Evolutionary conservation across 2,329 filamentous ascomycete species (phyloP).

Genomic region (Diaporthe caulivora): DNA sequence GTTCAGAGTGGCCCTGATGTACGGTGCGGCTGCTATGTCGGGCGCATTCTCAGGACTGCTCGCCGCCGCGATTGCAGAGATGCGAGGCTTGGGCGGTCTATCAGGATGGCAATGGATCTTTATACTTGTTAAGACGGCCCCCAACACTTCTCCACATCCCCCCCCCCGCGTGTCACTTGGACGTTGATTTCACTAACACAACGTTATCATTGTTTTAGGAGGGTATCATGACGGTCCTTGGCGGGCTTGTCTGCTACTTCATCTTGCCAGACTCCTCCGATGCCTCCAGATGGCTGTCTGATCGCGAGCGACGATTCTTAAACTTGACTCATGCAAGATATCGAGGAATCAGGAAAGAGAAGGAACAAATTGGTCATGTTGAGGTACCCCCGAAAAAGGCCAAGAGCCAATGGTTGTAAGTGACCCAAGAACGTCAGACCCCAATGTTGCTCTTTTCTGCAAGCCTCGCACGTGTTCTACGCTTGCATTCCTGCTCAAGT

Average conservation of each 20-base stretch:
- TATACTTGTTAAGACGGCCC: conserved; percentile 58
- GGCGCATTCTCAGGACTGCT: conserved; percentile 58
- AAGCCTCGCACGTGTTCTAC: neutral
- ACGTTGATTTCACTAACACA: neutral
- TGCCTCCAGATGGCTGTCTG: neutral
- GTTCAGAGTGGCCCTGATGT: conserved; percentile 58
- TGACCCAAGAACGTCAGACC: neutral
- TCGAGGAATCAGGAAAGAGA: neutral
- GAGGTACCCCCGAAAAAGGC: neutral
- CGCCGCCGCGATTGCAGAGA: conserved; percentile 61
- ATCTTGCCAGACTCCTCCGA: conserved; percentile 59
- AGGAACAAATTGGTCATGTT: neutral
- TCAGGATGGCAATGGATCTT: conserved; percentile 68
- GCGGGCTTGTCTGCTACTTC: conserved; percentile 55
- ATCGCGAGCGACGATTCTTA: conserved; percentile 5
- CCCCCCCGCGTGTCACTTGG: too few species aligned
- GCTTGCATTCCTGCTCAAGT: neutral
- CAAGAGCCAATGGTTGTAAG: neutral
- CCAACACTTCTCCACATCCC: too few species aligned
- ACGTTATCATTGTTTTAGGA: conserved; percentile 46
- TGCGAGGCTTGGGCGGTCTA: conserved; percentile 57
- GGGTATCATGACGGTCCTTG: conserved; percentile 43
- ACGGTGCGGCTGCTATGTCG: conserved; percentile 55
- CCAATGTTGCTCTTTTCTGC: neutral
- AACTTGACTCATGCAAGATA: neutral